Percentiles rank a stretch among this genome's conserved stretches.
Conservation (phyloP, 306 rosid genomes). For the Oxytropis ochrocephala region DNA sequence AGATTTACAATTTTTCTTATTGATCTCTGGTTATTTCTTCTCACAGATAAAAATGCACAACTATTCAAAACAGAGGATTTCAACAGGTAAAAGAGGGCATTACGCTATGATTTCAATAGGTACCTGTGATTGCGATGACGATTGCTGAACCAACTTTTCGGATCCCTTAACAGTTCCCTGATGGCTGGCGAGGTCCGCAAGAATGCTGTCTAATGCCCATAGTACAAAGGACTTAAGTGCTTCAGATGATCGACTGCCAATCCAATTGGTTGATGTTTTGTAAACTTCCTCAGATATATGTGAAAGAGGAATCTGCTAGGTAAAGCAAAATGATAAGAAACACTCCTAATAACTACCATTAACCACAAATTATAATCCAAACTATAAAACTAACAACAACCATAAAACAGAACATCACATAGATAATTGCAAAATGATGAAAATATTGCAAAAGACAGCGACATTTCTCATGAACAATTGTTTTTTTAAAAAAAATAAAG, state of each 20-base stretch:
- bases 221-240: constrained; percentile 54
- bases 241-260: constrained; percentile 43
- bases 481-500: not conserved
- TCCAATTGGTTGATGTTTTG: constrained; percentile 63
- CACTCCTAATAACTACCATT: not conserved
- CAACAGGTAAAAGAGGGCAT: too few species aligned
- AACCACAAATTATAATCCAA: not conserved
- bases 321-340: constrained; percentile 11
- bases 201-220: constrained; percentile 62
- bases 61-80: not conserved
- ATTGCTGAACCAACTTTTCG: constrained; percentile 49
- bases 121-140: constrained; percentile 65
- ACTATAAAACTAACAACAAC: not conserved
- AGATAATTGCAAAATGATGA: not conserved
- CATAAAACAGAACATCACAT: not conserved
- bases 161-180: constrained; percentile 56
- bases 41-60: not conserved
- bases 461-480: not conserved
- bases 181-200: constrained; percentile 51
- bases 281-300: constrained; percentile 53
- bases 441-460: not conserved
- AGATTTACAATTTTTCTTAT: not conserved
- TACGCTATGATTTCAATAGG: not conserved
- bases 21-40: not conserved
- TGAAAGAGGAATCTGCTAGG: constrained; percentile 54